phyloP scores from a whole-genome alignment of 2,329 filamentous ascomycete genomes.

The Penicillium sp. region DNA sequence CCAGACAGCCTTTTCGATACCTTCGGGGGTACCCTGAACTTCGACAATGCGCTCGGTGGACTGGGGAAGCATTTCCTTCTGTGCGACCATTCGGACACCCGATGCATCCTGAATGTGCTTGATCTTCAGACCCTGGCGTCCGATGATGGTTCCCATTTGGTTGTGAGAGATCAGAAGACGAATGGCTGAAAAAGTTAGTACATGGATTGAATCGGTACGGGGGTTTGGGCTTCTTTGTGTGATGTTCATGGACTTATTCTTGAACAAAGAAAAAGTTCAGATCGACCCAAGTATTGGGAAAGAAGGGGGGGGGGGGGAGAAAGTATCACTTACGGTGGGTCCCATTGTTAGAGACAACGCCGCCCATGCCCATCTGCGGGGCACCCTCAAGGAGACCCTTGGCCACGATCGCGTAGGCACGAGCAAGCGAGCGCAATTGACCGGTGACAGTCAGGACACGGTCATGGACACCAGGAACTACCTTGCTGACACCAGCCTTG shows the following conservation, averaged over 20 bases:
- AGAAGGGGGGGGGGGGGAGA: neutral
- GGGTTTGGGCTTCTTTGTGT: neutral
- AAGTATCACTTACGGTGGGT: slow-evolving; percentile 76
- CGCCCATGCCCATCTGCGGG: slow-evolving; percentile 93
- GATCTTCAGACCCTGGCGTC: slow-evolving; percentile 93
- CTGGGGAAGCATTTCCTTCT: slow-evolving; percentile 99
- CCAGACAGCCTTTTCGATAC: slow-evolving; percentile 95
- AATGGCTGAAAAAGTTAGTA: slow-evolving; percentile 63
- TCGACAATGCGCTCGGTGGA: slow-evolving; percentile 98
- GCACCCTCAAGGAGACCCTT: slow-evolving; percentile 89
- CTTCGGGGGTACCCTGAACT: slow-evolving; percentile 89
- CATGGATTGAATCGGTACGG: neutral
- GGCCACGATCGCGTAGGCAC: slow-evolving; percentile 90
- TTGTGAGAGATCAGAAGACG: slow-evolving; percentile 99
- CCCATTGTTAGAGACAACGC: slow-evolving; percentile 78
- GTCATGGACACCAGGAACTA: slow-evolving; percentile 95
- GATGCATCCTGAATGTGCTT: slow-evolving; percentile 98
- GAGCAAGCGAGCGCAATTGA: slow-evolving; percentile 80
- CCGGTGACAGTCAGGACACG: slow-evolving; percentile 95
- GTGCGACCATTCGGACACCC: slow-evolving; percentile 96
- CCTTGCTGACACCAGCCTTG: slow-evolving; percentile 97
- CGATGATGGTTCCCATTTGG: slow-evolving; percentile 99
- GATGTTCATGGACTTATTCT: too few species aligned
- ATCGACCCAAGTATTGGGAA: too few species aligned
- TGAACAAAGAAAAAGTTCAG: neutral